A percentile compares a stretch with the other conserved stretches of the same genome.
phyloP scores from a whole-genome alignment of 768 basidiomycete genomes.

The Serendipita indica region DNA sequence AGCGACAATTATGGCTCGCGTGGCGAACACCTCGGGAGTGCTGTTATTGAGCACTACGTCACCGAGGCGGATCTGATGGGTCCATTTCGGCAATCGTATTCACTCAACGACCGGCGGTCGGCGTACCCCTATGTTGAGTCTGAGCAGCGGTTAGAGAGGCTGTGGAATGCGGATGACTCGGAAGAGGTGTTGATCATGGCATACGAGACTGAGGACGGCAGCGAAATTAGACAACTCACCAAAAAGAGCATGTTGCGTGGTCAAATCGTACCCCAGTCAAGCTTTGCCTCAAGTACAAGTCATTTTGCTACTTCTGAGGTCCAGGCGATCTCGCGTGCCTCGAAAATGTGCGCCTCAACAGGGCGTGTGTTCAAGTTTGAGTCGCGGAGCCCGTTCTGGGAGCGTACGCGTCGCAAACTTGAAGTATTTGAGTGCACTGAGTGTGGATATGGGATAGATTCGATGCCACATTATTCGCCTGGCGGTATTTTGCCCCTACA shows the following conservation, averaged over 20 bases:
- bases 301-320: neutral
- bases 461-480: neutral
- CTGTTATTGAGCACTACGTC: neutral
- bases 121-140: constrained; percentile 5
- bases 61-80: neutral
- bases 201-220: constrained; percentile 6
- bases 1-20: neutral
- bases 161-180: constrained; percentile 1
- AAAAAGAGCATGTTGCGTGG: constrained; percentile 8
- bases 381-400: neutral
- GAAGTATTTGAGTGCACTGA: neutral
- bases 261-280: neutral
- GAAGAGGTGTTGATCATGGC: neutral
- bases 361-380: neutral
- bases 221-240: neutral
- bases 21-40: neutral
- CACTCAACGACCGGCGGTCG: neutral
- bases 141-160: neutral
- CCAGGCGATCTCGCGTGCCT: neutral
- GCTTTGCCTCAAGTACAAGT: neutral
- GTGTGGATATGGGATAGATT: neutral
- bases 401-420: neutral
- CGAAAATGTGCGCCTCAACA: neutral
- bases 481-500: neutral
- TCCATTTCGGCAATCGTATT: neutral